Base-by-base conservation (phyloP, 495 filamentous ascomycete genomes). In the Penicillium flavigenum region DNA sequence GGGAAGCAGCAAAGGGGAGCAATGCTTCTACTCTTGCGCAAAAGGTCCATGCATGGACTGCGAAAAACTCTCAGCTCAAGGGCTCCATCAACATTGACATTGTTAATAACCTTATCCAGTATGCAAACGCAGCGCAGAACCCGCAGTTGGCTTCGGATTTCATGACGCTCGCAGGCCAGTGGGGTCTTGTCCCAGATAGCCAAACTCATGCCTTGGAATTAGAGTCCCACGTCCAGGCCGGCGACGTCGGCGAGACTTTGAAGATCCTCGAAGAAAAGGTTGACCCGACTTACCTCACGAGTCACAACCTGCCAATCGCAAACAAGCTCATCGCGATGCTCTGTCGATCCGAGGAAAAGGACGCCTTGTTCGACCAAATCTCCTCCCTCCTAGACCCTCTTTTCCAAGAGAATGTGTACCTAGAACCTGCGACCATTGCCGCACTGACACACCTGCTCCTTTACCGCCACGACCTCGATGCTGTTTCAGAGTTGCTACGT, bases 251-350 rank as follows among this genome's bases (percentile, higher is more conserved):
- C 42, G 86, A 85, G 20, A 86, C 90, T 12, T 77, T 83, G 16
- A 73, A 76, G 3, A 79, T 83, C 27, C 88, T 90, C 59, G 77
- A 83, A 47, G 77, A 81, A 7, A 71, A 91, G 12, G 79, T 81
- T 49, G 74, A 77, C 29, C 72, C 83, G 27, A 81, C 81, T 17
- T 56, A 78, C 4, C 59, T 77, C 8, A 70, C 80, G 3, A 72
- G 84, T 11, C 77, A 83, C 51, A 83, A 90, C 61, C 62, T 89
- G 4, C 74, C 81, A 3, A 74, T 87, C 32, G 75, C 90, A 64
- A 94, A 94, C 72, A 83, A 83, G 54, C 86, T 96, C 41, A 82
- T 98, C 43, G 83, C 83, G 38, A 83, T 87, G 42, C 79, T 96
- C 52, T 92, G 88, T 69, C 57, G 67, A 1, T 73, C 69, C 1